Evolutionary conservation across 352 stramenopile species (phyloP), one percentile per base, ranked within the genome.

Genomic region (Discostella stelligera): DNA sequence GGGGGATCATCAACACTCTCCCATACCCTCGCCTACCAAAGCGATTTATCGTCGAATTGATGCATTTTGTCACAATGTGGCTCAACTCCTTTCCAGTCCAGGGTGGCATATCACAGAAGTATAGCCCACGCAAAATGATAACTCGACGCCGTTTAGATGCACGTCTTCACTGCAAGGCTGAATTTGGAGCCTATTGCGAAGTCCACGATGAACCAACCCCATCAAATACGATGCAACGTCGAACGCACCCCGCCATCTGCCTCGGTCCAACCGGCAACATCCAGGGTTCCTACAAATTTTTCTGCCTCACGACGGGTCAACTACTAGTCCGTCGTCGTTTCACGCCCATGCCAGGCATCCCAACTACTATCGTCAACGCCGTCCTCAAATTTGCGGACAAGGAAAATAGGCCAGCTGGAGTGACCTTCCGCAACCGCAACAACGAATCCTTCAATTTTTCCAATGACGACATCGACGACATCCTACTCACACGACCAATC

Each of bases 141-240:
- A 72, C 64, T 6, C 56, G 69, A 3, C 16, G 13, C 7, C 16
- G 69, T 6, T 25, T 88, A 1, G 52, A 78, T 32, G 79, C 65
- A 32, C 49, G 60, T 11, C 67, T 70, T 58, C 81, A 88, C 55
- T 79, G 61, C 32, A 18, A 39, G 3, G 16, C 74, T 16, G 20
- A 73, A 58, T 85, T 79, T 66, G 73, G 83, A 3, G 18, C 39
- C 23, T 87, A 89, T 69, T 67, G 78, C 6, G 68, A 89, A 37
- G 78, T 71, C 13, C 72, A 87, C 60, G 65, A 86, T 8, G 60
- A 80, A 58, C 56, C 71, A 23, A 37, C 74, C 52, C 49, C 52
- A 9, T 61, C 48, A 6, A 82, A 82, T 56, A 69, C 37, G 20
- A 71, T 74, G 54, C 7, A 41, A 21, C 14, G 65, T 20, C 25